Evolutionary conservation across 78 protist species (phyloP), one percentile per base, ranked within the genome.

Genomic region (Dictyostelium capitatum): DNA sequence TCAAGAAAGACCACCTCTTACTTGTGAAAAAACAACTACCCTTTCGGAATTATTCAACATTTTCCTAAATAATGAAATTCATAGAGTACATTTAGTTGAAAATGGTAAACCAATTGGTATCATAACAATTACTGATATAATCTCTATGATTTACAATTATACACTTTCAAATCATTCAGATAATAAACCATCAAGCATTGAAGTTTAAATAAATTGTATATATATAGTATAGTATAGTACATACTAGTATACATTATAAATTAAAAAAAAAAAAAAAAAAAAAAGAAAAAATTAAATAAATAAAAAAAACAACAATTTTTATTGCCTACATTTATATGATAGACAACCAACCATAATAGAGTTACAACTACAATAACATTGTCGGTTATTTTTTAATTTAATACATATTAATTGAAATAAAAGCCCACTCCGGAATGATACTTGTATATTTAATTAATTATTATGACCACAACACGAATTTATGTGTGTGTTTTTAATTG

Each of bases 41-140:
- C 41, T 87, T 4, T 23, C 57, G 8, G 84, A 87, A 37, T 43
- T 87, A 19, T 77, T 87, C 30, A 53, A 87, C 28, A 43, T 77
- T 5, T 77, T 87, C 25, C 25, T 28, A 28, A 30, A 65, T 20
- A 37, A 87, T 17, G 23, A 77, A 12, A 64, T 87, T 5, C 93
- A 87, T 32, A 80, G 93, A 75, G 54, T 87, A 47, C 80, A 87
- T 87, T 7, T 87, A 1, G 69, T 77, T 20, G 93, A 87, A n/a
- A 50, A 30, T 62, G 79, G 56, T 12, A 48, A 32, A 11, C 93
- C 93, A 6, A n/a, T 77, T 51, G 93, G 93, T 28, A 77, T 87
- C 12, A 65, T 87, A 10, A 87, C 93, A 14, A 77, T 77, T 46
- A 77, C 93, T 1, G 93, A 87, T 46, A 62, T 80, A 1, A 25